Conservation (phyloP, 176 grass and related monocot genomes). For the Ensete ventricosum region DNA sequence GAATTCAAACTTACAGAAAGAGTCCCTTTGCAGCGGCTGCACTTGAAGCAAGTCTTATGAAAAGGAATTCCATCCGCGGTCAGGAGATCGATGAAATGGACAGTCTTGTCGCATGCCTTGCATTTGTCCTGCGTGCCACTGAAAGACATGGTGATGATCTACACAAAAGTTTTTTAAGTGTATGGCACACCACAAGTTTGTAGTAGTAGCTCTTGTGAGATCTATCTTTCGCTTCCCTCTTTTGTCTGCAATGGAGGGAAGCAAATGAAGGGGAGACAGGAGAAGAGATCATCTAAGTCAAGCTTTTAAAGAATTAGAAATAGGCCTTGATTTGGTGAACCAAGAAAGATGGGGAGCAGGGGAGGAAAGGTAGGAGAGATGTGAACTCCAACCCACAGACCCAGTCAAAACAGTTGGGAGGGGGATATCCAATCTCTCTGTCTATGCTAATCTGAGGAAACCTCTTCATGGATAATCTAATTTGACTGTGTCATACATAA, state of each 20-base stretch:
- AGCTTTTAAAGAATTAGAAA: background rate
- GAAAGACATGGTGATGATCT: constrained; percentile 63
- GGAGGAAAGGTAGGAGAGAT: constrained; percentile 51
- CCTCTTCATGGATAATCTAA: no score
- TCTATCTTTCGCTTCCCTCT: background rate
- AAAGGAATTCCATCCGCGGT: constrained; percentile 41
- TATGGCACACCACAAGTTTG: no score
- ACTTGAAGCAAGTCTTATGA: constrained; percentile 23
- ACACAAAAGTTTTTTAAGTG: no score
- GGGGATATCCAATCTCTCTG: background rate
- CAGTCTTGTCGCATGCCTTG: constrained; percentile 84
- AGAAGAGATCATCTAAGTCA: background rate
- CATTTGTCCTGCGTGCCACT: constrained; percentile 97
- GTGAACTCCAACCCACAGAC: constrained; percentile 39
- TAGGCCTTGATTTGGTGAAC: constrained; percentile 7
- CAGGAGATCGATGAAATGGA: constrained; percentile 95
- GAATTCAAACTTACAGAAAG: constrained; percentile 50
- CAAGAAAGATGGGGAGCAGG: constrained; percentile 23
- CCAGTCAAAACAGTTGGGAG: constrained; percentile 31
- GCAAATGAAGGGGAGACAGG: constrained; percentile 1
- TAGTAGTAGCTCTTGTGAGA: background rate
- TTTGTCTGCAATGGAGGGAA: background rate
- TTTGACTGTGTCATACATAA: no score
- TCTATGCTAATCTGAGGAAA: no score
- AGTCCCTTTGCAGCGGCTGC: constrained; percentile 36